phyloP scores from a whole-genome alignment of 2,329 filamentous ascomycete species.

The Diaporthe batatas region DNA sequence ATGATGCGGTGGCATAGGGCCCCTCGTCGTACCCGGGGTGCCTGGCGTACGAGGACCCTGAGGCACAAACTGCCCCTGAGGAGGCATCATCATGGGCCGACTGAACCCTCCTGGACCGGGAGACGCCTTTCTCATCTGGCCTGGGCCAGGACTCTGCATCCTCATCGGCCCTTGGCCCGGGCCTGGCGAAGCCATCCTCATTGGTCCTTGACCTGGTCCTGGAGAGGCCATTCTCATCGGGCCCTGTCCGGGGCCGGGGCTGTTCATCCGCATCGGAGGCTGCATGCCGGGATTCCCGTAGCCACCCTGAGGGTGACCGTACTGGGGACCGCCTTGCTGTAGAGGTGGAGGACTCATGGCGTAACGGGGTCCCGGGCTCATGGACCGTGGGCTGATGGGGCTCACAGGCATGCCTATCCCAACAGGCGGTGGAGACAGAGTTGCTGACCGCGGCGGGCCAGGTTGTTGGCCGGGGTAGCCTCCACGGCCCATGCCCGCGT shows the following conservation, averaged over 20 bases:
- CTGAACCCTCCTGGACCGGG: slow-evolving; percentile 42
- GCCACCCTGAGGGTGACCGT: slow-evolving; percentile 29
- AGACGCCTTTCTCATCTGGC: slow-evolving; percentile 37
- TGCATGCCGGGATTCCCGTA: slow-evolving; percentile 36
- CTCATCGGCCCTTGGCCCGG: slow-evolving; percentile 34
- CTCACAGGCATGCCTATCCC: slow-evolving; percentile 38
- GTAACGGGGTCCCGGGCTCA: slow-evolving; percentile 40
- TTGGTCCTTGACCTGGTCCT: slow-evolving; percentile 36
- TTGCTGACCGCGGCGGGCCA: slow-evolving; percentile 39
- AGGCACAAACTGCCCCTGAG: slow-evolving; percentile 44
- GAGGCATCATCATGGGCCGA: slow-evolving; percentile 36
- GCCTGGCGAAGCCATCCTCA: slow-evolving; percentile 34
- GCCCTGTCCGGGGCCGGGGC: slow-evolving; percentile 37
- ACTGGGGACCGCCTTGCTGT: slow-evolving; percentile 36
- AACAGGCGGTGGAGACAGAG: slow-evolving; percentile 40
- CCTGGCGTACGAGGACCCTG: slow-evolving; percentile 49
- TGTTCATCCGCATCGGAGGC: slow-evolving; percentile 39
- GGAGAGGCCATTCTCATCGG: slow-evolving; percentile 42
- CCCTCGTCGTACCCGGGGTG: slow-evolving; percentile 40
- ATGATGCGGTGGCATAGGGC: slow-evolving; percentile 46
- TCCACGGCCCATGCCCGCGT: slow-evolving; percentile 45
- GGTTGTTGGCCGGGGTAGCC: slow-evolving; percentile 32
- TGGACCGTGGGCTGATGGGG: slow-evolving; percentile 36
- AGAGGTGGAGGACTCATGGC: slow-evolving; percentile 41
- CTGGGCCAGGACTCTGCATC: slow-evolving; percentile 38